Evolutionary conservation across 768 basidiomycete genomes (phyloP).

Genomic region (Hygrophorus pudorinus): DNA sequence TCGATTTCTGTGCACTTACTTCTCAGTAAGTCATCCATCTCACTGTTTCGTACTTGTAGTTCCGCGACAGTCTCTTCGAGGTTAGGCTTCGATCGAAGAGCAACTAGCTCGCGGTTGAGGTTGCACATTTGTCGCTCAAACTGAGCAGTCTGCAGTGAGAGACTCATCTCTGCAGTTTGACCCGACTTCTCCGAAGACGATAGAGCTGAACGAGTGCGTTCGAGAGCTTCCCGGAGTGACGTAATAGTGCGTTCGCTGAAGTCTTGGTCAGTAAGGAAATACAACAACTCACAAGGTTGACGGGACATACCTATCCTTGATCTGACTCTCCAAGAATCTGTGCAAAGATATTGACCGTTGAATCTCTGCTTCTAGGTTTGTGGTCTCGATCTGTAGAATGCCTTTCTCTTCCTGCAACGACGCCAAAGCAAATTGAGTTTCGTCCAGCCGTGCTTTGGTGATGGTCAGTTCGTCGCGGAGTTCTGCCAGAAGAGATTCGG

Average conservation of each 20-base stretch:
- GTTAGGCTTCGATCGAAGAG: slow-evolving; percentile 42
- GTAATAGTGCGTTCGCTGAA: slow-evolving; percentile 38
- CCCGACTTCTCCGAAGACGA: slow-evolving; percentile 46
- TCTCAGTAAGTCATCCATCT: slow-evolving; percentile 66
- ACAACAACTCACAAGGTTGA: background rate
- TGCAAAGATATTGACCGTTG: slow-evolving; percentile 53
- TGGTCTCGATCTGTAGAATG: slow-evolving; percentile 43
- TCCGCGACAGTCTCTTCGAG: slow-evolving; percentile 46
- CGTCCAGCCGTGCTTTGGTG: slow-evolving; percentile 31
- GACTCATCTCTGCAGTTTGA: slow-evolving; percentile 55
- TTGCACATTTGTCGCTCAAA: slow-evolving; percentile 54
- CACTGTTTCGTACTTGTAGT: slow-evolving; percentile 58
- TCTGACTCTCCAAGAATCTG: slow-evolving; percentile 53
- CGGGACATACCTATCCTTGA: slow-evolving; percentile 45
- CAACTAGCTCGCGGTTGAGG: slow-evolving; percentile 46
- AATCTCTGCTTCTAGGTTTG: slow-evolving; percentile 51
- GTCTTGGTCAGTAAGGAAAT: background rate
- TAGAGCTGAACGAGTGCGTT: slow-evolving; percentile 33
- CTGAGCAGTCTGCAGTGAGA: slow-evolving; percentile 54
- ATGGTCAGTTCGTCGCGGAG: slow-evolving; percentile 26
- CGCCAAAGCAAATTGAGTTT: slow-evolving; percentile 25
- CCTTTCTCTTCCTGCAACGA: slow-evolving; percentile 40
- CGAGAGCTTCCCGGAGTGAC: slow-evolving; percentile 28
- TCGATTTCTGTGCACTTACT: slow-evolving; percentile 72
- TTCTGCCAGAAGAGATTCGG: slow-evolving; percentile 23